phyloP scores from a whole-genome alignment of 331 rosid species.

The Prunus yedoensis region DNA sequence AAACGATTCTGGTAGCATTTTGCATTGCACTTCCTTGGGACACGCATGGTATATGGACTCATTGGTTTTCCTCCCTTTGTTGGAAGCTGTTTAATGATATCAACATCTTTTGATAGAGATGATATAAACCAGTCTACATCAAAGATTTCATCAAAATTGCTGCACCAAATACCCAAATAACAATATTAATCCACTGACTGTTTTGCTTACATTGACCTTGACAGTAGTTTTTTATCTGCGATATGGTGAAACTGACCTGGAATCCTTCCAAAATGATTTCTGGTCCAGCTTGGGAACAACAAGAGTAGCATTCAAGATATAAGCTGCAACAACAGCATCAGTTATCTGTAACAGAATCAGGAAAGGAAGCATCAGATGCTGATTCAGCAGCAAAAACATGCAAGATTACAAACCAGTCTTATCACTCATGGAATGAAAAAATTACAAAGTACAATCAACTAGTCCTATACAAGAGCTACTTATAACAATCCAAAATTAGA shows the following conservation, averaged over 20 bases:
- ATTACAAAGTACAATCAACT: background rate
- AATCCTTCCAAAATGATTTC: conserved; percentile 84
- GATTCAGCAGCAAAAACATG: conserved; percentile 6
- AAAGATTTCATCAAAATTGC: conserved; percentile 78
- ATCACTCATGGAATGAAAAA: background rate
- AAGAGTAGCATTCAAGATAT: conserved; percentile 82
- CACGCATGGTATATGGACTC: conserved; percentile 60
- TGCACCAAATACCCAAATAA: conserved; percentile 47
- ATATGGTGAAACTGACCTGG: conserved; percentile 43
- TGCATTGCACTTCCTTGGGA: conserved; percentile 82
- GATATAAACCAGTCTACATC: conserved; percentile 74
- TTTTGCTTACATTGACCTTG: background rate
- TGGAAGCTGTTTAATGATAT: conserved; percentile 65
- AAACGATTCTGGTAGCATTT: conserved; percentile 63
- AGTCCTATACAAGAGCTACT: background rate
- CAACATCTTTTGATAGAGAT: conserved; percentile 61
- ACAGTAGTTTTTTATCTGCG: background rate
- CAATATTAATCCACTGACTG: background rate
- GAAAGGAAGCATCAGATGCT: conserved; percentile 11
- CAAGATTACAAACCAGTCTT: background rate
- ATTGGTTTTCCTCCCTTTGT: conserved; percentile 37
- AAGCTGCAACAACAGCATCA: conserved; percentile 94
- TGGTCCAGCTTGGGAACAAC: conserved; percentile 87
- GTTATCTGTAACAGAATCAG: conserved; percentile 57
- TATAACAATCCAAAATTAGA: background rate